Evolutionary conservation across 257 asterid genomes (phyloP).

Genomic region (Scutellaria galericulata): DNA sequence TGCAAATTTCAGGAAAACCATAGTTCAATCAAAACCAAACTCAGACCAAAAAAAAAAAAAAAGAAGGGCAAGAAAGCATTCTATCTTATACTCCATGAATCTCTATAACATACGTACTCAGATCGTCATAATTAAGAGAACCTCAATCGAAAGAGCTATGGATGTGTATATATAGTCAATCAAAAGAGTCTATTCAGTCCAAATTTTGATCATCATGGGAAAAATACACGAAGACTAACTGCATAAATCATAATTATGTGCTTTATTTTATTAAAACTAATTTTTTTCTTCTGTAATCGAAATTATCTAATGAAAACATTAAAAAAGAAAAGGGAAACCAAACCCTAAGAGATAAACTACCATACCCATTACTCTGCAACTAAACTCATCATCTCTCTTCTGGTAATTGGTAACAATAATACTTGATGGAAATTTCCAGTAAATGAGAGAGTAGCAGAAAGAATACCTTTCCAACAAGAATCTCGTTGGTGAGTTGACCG

Average conservation of each 20-base stretch:
- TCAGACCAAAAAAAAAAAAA: neutral
- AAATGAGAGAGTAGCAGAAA: neutral
- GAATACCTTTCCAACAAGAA: slow-evolving; percentile 40
- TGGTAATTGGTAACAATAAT: neutral
- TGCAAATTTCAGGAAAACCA: neutral
- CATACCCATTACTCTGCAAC: neutral
- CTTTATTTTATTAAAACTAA: too few species aligned
- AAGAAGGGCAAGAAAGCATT: neutral
- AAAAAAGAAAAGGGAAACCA: too few species aligned
- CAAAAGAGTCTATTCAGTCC: neutral
- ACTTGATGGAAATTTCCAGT: neutral
- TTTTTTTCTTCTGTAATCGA: neutral
- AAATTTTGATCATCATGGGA: neutral
- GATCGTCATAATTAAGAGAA: neutral
- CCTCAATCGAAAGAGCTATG: neutral
- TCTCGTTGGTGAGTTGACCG: slow-evolving; percentile 46
- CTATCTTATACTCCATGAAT: neutral
- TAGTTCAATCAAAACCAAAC: neutral
- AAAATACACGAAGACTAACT: neutral
- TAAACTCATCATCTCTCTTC: neutral
- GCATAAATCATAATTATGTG: too few species aligned
- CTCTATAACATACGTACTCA: too few species aligned
- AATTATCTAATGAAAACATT: neutral
- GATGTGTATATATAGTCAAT: neutral
- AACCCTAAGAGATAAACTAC: neutral